Conservation (phyloP, 257 asterid genomes). For the Datura wrightii region DNA sequence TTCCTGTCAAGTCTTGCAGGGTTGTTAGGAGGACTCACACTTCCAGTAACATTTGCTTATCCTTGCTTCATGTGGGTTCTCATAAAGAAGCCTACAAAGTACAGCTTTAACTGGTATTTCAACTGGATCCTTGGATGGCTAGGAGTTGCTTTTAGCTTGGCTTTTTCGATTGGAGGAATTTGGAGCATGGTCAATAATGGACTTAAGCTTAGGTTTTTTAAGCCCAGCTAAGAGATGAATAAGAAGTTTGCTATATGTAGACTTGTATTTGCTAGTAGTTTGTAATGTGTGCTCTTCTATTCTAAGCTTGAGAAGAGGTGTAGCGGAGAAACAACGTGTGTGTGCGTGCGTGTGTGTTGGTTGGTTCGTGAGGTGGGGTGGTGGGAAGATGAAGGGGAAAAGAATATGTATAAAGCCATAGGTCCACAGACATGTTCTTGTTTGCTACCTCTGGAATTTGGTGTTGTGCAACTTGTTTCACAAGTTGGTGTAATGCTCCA, state of each 20-base stretch:
- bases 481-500: not conserved
- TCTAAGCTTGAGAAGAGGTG: constrained; percentile 10
- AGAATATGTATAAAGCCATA: constrained; percentile 2
- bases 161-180: constrained; percentile 91
- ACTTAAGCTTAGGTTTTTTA: constrained; percentile 84
- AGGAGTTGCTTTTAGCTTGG: constrained; percentile 92
- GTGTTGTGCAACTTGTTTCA: not conserved
- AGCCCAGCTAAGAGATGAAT: constrained; percentile 55
- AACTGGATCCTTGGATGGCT: constrained; percentile 92
- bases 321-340: not conserved
- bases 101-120: constrained; percentile 85
- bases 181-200: constrained; percentile 97
- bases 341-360: not conserved
- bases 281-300: not conserved
- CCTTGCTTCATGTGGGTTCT: constrained; percentile 99
- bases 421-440: constrained; percentile 4
- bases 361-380: not conserved
- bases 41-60: constrained; percentile 98
- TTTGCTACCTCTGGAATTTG: not conserved
- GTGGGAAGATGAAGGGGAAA: not conserved
- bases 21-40: constrained; percentile 88
- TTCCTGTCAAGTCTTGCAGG: constrained; percentile 97
- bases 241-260: not conserved
- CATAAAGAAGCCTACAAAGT: constrained; percentile 76
- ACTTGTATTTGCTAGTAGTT: not conserved